A percentile compares a stretch with the other conserved stretches of the same genome.
Evolutionary conservation across 805 yeast species (phyloP).

Genomic region (Starmera dryadoides): DNA sequence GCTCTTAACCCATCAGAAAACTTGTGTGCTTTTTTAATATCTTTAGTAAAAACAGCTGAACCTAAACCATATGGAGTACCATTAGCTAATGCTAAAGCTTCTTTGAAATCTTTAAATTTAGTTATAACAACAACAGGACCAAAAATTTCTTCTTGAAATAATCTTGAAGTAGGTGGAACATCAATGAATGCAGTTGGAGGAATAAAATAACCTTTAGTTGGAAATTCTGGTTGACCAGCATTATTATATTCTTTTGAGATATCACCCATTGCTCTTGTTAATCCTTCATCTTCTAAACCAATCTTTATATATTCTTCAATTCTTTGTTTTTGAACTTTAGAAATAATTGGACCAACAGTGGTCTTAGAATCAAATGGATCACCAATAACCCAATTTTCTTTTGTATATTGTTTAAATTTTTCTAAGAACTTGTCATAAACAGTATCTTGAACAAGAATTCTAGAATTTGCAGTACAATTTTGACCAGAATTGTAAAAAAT

Average conservation of each 20-base stretch:
- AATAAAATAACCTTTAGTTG: slow-evolving; percentile 50
- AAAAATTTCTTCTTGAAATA: slow-evolving; percentile 77
- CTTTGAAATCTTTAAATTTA: slow-evolving; percentile 58
- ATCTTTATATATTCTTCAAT: slow-evolving; percentile 34
- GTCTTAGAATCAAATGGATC: slow-evolving; percentile 39
- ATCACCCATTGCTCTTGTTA: slow-evolving; percentile 35
- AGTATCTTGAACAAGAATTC: slow-evolving; percentile 50
- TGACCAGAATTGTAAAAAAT: slow-evolving; percentile 61
- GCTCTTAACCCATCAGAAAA: slow-evolving; percentile 55
- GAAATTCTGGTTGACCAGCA: slow-evolving; percentile 21
- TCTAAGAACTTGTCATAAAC: slow-evolving; percentile 47
- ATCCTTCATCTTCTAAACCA: slow-evolving; percentile 45
- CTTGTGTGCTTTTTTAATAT: slow-evolving; percentile 57
- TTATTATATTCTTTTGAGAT: too few species aligned
- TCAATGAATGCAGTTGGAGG: slow-evolving; percentile 74
- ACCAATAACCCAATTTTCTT: slow-evolving; percentile 47
- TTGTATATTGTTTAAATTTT: slow-evolving; percentile 37
- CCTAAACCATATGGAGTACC: slow-evolving; percentile 74
- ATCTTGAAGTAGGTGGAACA: slow-evolving; percentile 54
- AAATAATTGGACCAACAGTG: slow-evolving; percentile 57
- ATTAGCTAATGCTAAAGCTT: slow-evolving; percentile 64
- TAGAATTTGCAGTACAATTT: slow-evolving; percentile 63
- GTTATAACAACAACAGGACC: slow-evolving; percentile 78
- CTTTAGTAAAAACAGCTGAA: slow-evolving; percentile 69
- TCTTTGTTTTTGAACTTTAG: slow-evolving; percentile 48